phyloP scores from a whole-genome alignment of 768 basidiomycete species.

The Mycena maculata region DNA sequence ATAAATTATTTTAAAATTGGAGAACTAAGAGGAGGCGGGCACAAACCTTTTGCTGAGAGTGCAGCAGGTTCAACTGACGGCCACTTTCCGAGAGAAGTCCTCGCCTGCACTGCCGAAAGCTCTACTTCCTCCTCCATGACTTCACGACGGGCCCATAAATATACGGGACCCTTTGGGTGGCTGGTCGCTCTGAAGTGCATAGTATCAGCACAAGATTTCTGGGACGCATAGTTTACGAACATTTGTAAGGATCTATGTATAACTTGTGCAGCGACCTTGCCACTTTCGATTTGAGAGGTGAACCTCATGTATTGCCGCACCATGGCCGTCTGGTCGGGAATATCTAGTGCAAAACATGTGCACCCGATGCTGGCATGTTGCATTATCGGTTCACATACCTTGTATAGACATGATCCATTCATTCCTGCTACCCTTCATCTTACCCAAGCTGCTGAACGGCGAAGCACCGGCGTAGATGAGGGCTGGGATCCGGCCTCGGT shows the following conservation, averaged over 20 bases:
- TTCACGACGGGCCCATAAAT: slow-evolving; percentile 80
- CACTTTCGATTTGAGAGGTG: slow-evolving; percentile 68
- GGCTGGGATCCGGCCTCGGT: slow-evolving; percentile 68
- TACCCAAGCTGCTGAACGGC: slow-evolving; percentile 66
- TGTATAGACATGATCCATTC: slow-evolving; percentile 83
- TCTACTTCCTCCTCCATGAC: slow-evolving; percentile 74
- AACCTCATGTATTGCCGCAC: slow-evolving; percentile 82
- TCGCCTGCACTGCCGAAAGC: slow-evolving; percentile 44
- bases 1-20: slow-evolving; percentile 10
- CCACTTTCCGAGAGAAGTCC: slow-evolving; percentile 55
- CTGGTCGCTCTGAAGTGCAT: slow-evolving; percentile 70
- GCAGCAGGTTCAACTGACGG: slow-evolving; percentile 62
- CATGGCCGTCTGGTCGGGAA: slow-evolving; percentile 77
- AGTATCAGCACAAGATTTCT: slow-evolving; percentile 1
- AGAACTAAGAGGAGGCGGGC: too few species aligned
- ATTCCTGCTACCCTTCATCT: slow-evolving; percentile 72
- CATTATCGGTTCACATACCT: too few species aligned
- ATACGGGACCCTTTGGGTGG: slow-evolving; percentile 78
- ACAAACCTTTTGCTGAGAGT: slow-evolving; percentile 53
- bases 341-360: too few species aligned
- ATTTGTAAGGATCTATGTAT: slow-evolving; percentile 73
- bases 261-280: slow-evolving; percentile 60
- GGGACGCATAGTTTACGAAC: slow-evolving; percentile 47
- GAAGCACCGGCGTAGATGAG: slow-evolving; percentile 81
- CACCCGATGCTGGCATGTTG: too few species aligned